Evolutionary conservation across 139 green algal species (phyloP).

Genomic region (Picochlorum sp.): DNA sequence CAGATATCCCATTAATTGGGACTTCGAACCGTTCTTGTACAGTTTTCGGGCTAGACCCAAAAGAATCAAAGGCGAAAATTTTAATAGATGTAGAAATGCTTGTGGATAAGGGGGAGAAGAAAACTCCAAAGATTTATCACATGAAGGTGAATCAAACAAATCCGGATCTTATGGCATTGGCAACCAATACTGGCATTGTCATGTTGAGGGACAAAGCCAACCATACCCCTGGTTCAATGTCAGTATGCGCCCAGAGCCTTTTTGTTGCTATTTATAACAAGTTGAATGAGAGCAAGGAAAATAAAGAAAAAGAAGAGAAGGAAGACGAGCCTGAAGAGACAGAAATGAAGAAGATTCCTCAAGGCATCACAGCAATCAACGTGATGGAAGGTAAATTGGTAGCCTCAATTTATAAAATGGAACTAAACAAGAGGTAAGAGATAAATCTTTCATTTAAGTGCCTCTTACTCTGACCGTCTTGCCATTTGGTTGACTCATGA

Average conservation of each 20-base stretch:
- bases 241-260: neutral
- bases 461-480: no score
- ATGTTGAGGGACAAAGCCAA: conserved; percentile 24
- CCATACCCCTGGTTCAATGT: neutral
- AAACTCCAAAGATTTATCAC: conserved; percentile 44
- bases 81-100: conserved; percentile 12
- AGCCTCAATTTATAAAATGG: conserved; percentile 17
- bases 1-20: conserved; percentile 22
- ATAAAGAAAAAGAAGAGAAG: neutral
- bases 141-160: conserved; percentile 35
- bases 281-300: conserved; percentile 13
- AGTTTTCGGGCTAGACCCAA: conserved; percentile 20
- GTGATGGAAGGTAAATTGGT: conserved; percentile 6
- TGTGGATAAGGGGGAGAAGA: conserved; percentile 34
- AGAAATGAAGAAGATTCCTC: neutral
- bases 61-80: conserved; percentile 1
- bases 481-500: no score
- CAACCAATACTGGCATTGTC: conserved; percentile 35
- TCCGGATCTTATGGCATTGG: conserved; percentile 30
- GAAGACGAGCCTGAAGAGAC: neutral
- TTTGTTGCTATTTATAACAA: conserved; percentile 1
- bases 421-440: conserved; percentile 1
- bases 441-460: neutral
- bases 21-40: conserved; percentile 5
- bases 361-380: conserved; percentile 13